Evolutionary conservation across 2,329 filamentous ascomycete species (phyloP), one percentile per base, ranked within the genome.

Genomic region (Myrmaecium sp.): DNA sequence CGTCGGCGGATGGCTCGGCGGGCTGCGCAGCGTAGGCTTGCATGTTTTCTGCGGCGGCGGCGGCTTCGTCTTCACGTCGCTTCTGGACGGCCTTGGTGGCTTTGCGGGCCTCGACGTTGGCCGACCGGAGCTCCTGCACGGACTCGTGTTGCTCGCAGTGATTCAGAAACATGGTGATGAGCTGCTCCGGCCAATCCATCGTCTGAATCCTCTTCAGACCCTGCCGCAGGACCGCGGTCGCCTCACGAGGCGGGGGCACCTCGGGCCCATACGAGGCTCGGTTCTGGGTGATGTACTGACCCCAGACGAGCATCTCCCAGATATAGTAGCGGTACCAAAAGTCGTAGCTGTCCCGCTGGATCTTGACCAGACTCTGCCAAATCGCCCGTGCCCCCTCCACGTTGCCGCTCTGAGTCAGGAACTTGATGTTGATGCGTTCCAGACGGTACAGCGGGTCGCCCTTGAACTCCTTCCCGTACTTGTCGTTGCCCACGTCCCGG

Each of bases 271-370:
- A 57, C 10, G 62, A 61, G 16, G 54, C 51, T 21, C 49, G 48
- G 27, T 64, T 64, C 6, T 56, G 55, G 25, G 66, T 57, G 3
- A 62, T 59, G 31, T 69, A 62, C 33, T 62, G 66, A 31, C 62
- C 59, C 65, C 69, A 74, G n/a, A 64, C 55, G 31, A 77, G 64
- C 63, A 95, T 75, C 53, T 95, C 89, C 77, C 83, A 95, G 28
- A 75, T 63, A 52, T 94, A 94, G 51, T 82, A 94, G 22, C 74
- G 72, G 29, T 84, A 64, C 89, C 89, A 98, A 48, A 95, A 95
- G 40, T 93, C 82, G 44, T 84, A 83, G 39, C 73, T 84, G 39
- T 82, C 69, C 16, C 73, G 72, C 30, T 82, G 70, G 11, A 65
- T 60, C n/a, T 68, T 57, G 13, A 68, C 65, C 16, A 95, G 61